phyloP scores from a whole-genome alignment of 345 rosid genomes.

The Lepidium africanum region DNA sequence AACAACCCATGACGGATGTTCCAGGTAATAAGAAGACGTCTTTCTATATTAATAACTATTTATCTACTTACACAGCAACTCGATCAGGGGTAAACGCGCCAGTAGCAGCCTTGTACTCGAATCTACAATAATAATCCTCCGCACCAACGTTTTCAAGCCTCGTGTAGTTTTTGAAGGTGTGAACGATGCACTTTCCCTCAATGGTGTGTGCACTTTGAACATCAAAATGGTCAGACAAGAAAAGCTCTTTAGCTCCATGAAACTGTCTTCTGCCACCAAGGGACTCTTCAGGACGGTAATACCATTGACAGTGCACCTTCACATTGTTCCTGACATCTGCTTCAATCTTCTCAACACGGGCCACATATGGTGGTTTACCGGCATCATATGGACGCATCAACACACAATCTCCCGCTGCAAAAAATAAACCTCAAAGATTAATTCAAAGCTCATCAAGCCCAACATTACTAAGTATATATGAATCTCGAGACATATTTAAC shows the following conservation, averaged over 20 bases:
- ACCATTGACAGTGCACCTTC: constrained; percentile 75
- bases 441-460: neutral
- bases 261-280: constrained; percentile 82
- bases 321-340: constrained; percentile 69
- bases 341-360: constrained; percentile 74
- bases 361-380: constrained; percentile 75
- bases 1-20: neutral
- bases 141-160: constrained; percentile 83
- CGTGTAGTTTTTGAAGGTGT: constrained; percentile 72
- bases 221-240: constrained; percentile 69
- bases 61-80: constrained; percentile 71
- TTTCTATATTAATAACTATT: neutral
- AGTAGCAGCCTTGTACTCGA: constrained; percentile 76
- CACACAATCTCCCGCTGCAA: constrained; percentile 70
- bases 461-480: neutral
- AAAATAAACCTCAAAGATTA: constrained; percentile 12
- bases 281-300: constrained; percentile 85
- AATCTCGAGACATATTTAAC: neutral
- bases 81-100: constrained; percentile 79
- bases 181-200: constrained; percentile 77
- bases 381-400: constrained; percentile 80
- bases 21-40: neutral
- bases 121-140: constrained; percentile 77
- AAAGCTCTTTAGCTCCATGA: constrained; percentile 80
- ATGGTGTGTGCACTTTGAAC: constrained; percentile 79